Base-by-base conservation (phyloP, 1,284 basidiomycete genomes). In the Trametes pubescens region DNA sequence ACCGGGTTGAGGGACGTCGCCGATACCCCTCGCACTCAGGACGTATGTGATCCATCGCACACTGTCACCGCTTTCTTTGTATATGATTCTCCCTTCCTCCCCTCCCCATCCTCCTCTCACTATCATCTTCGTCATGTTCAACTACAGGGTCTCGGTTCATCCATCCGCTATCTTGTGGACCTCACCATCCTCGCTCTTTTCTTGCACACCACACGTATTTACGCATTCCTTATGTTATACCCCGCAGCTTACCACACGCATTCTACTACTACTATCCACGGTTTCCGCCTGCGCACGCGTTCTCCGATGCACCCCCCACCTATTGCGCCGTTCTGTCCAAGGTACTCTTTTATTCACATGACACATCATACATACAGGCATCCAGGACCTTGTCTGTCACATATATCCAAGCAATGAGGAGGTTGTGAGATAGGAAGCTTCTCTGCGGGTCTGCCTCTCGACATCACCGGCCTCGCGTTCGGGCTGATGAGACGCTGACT, bases 1-100 rank as follows among this genome's bases (percentile, higher is more conserved):
- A 35, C 71, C 67, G 34, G 44, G 61, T 38, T 72, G 66, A 69
- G 59, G 29, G 34, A 6, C 34, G 46, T 57, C n/a, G 29, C 6
- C 40, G 40, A 16, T n/a, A 8, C 18, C 40, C 40, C 40, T n/a
- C 40, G 18, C 18, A 43, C 18, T 16, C 16, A 18, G 40, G 40
- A 43, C 40, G 40, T 43, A 43, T 43, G 40, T 43, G 11, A 16
- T 16, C 11, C 37, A 38, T 38, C 11, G 40, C 40, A 43, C 40
- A 43, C 18, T 43, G 14, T 43, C 22, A 18, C 40, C 51, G 35
- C 35, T 53, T 35, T 53, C 21, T 53, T 26, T 52, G 9, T 14
- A 38, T 38, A 10, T 21, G 10, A 37, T 21, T 13, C n/a, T 37
- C 35, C 37, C 6, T 32, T n/a, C 40, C 56, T 2, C 40, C 18